A percentile compares a stretch with the other conserved stretches of the same genome.
phyloP scores from a whole-genome alignment of 441 rosid genomes.

The Sinapis alba region DNA sequence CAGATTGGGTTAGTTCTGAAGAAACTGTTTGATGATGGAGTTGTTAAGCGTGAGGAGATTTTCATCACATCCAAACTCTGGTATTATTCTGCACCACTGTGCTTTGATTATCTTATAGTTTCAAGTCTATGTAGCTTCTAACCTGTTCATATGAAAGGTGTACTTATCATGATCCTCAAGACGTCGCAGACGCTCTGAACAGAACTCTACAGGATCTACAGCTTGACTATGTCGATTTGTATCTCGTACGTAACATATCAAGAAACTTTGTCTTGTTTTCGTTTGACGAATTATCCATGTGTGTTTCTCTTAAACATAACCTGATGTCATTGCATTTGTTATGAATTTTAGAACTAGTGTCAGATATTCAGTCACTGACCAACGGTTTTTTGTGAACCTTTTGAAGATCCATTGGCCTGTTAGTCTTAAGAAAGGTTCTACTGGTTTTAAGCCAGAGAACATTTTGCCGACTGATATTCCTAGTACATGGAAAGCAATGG shows the following conservation, averaged over 20 bases:
- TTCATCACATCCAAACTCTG: conserved; percentile 81
- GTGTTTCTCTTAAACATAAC: not conserved
- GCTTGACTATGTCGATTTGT: conserved; percentile 61
- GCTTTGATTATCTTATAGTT: not conserved
- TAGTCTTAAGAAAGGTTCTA: conserved; percentile 55
- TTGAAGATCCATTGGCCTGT: conserved; percentile 79
- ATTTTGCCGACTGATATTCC: conserved; percentile 51
- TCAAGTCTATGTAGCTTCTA: not conserved
- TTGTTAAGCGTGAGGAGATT: conserved; percentile 64
- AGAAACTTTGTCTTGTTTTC: conserved; percentile 6
- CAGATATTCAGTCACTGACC: not conserved
- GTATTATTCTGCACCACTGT: conserved; percentile 41
- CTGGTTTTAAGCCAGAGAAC: conserved; percentile 53
- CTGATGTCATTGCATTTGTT: not conserved
- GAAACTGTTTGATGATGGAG: conserved; percentile 56
- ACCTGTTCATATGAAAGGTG: conserved; percentile 42
- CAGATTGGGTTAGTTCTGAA: conserved; percentile 61
- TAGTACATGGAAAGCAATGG: conserved; percentile 77
- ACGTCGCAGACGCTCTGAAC: conserved; percentile 50
- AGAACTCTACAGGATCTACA: conserved; percentile 57
- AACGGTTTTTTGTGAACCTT: conserved; percentile 6
- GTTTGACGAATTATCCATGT: not conserved
- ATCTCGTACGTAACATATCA: conserved; percentile 42
- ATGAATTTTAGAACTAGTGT: not conserved
- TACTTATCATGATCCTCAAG: conserved; percentile 53